Evolutionary conservation across 2,329 filamentous ascomycete genomes (phyloP), one percentile per base, ranked within the genome.

Genomic region (Zasmidium angulare): DNA sequence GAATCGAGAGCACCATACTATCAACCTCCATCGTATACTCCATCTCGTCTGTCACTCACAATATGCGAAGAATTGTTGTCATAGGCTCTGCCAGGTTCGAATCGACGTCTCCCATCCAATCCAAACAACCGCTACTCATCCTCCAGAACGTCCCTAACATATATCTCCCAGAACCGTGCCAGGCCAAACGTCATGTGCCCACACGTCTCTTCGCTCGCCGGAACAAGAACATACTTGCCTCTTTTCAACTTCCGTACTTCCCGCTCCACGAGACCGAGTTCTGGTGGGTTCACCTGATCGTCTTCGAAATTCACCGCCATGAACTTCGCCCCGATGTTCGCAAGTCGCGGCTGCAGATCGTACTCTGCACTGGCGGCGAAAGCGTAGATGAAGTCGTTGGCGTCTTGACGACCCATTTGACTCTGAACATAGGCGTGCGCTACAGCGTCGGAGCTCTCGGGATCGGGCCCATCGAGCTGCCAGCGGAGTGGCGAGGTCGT

Each of bases 351-450:
- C 46, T 49, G 20, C 6, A 49, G 55, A 53, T 58, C 55, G 29
- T 58, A 58, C 19, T 58, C 55, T 11, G 12, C 14, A 31, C 49
- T 53, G 49, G 55, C 55, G 43, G 51, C 55, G 43, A 58, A 58
- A 14, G 55, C 55, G 23, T 58, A 58, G 4, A 40, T 29, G 21
- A 58, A 53, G 23, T 58, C 50, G 31, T 58, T 58, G 6, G 55
- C 55, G 53, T 58, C 55, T 40, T 47, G 23, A 4, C 46, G 12
- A 11, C 12, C n/a, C 26, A 53, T 23, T 9, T 23, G 11, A n/a
- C n/a, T 43, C 21, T 53, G 36, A 2, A 58, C 26, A 20, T 12
- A 46, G 14, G 3, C 20, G 36, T 58, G 36, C 21, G 53, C 53
- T 17, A 53, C 47, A 17, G 11, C 40, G 43, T 58, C 55, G 19